Conservation (phyloP, 345 rosid genomes). For the Microthlaspi erraticum region DNA sequence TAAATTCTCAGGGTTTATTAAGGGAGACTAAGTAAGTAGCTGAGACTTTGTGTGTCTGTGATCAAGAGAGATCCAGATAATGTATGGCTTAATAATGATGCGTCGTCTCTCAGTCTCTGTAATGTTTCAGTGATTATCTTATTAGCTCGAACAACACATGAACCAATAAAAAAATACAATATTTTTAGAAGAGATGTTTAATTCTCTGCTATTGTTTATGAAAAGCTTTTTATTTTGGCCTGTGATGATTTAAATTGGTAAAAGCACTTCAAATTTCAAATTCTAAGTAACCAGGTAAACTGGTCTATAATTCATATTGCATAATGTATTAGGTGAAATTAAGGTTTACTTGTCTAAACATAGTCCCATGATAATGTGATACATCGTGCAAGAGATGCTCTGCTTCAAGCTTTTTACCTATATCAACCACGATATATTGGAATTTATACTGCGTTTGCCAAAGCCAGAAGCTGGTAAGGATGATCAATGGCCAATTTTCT, state of each 20-base stretch:
- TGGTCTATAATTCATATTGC: conserved; percentile 22
- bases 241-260: no score
- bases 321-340: conserved; percentile 23
- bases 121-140: conserved; percentile 3
- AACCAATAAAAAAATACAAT: not conserved
- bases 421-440: conserved; percentile 88
- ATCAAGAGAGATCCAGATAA: not conserved
- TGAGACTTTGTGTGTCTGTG: not conserved
- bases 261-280: no score
- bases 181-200: no score
- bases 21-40: conserved; percentile 3
- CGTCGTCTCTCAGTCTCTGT: not conserved
- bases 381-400: conserved; percentile 79
- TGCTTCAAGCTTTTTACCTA: conserved; percentile 88
- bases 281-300: conserved; percentile 10
- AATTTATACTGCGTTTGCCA: conserved; percentile 91
- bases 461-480: conserved; percentile 97
- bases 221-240: no score
- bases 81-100: not conserved
- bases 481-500: conserved; percentile 98
- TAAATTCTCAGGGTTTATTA: conserved; percentile 40
- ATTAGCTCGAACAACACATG: not conserved
- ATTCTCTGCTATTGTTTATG: not conserved
- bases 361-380: conserved; percentile 68
- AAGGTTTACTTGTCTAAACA: conserved; percentile 69